Base-by-base conservation (phyloP, 2,329 filamentous ascomycete genomes). In the Epichloe gansuensis region DNA sequence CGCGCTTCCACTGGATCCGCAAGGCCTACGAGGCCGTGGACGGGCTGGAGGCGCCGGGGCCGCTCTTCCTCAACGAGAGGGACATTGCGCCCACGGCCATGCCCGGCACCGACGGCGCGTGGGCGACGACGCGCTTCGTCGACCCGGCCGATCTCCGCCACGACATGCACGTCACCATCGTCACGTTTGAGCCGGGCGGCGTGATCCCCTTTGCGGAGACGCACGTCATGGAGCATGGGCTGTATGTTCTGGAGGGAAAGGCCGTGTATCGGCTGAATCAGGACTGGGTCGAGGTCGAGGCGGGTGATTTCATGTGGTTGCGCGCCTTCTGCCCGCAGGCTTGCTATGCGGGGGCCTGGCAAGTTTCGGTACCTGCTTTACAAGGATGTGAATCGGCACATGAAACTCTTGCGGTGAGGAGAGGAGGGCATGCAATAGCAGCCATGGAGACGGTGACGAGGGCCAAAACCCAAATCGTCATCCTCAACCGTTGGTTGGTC, bases 271-370 rank as follows among this genome's bases (percentile, higher is more conserved):
- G 52, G 3, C 48, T 54, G 11, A 54, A 54, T 6, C 52, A 48
- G 43, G 52, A 51, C 38, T 54, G 52, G 52, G 52, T 54, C 21
- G 52, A 54, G 38, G 52, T 54, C 12, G 52, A 54, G 38, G 52
- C 52, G 1, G 52, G 52, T 9, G 52, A 54, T n/a, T 54, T 54
- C 38, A 54, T 54, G 52, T 54, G 52, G 52, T 21, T 54, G 52
- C 45, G 52, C 9, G 52, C 52, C 8, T 54, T 54, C 37, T 54
- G 52, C 35, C 52, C 52, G 8, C 52, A 54, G 38, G 52, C 52
- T 13, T 54, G 52, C 31, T 54, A 54, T 37, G 52, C 52, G 1
- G 52, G 52, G 52, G 28, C 52, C 52, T 17, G 52, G 52, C 7
- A 47, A 41, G 28, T 54, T 54, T 34, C 48, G 52, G 7, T 54